Evolutionary conservation across 176 grass and related monocot species (phyloP), one percentile per base, ranked within the genome.

Genomic region (Bonia amplexicaulis): DNA sequence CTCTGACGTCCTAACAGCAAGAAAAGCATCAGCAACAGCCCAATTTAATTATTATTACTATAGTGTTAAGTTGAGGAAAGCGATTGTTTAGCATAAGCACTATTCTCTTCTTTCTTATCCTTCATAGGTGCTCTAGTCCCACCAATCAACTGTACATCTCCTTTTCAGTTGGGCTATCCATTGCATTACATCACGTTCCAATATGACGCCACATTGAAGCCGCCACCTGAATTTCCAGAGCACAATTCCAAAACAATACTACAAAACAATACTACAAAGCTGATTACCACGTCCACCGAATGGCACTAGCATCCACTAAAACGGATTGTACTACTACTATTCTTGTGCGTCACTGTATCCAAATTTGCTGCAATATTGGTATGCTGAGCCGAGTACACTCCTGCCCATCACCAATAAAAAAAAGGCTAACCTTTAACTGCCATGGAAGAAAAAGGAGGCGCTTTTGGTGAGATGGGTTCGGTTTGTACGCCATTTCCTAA

Each of bases 151-250:
- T 39, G 73, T 40, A 19, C 58, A 27, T 57, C 49, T 72, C 57
- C 26, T 49, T 90, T 86, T 78, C 49, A 65, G 68, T 66, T 49
- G 74, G 88, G 73, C 59, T 74, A 67, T 69, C 80, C 73, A 27
- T 31, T 60, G 68, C 79, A 68, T 82, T 67, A 59, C 59, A 27
- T 78, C 79, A 66, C 57, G 54, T 37, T 83, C 78, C 52, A 44
- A 61, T 60, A 67, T 87, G 79, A 82, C 74, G 73, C 40, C 79
- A 78, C 78, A 71, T 5, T 80, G 19, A 81, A 80, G 71, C 88
- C 79, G 73, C 88, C 80, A 80, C 85, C 89, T 79, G 83, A 66
- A 86, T 73, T 75, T 85, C 9, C 45, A 52, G 19, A 31, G 44
- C 37, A 45, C 57, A 23, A 46, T 67, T 90, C 83, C 55, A 81